A percentile compares a stretch with the other conserved stretches of the same genome.
Evolutionary conservation across 1,284 basidiomycete species (phyloP).

Genomic region (Gymnopus androsaceus): DNA sequence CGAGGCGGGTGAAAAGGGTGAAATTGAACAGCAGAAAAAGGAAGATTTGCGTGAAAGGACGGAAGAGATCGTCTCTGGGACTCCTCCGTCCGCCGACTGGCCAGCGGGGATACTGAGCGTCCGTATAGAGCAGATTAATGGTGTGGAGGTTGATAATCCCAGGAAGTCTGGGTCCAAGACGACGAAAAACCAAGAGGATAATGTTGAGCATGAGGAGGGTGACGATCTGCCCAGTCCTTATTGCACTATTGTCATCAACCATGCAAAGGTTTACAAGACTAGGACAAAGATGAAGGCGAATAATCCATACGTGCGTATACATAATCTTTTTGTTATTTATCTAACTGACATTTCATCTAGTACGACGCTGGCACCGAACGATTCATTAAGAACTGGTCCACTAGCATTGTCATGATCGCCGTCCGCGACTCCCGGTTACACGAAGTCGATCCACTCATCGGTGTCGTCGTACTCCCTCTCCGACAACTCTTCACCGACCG

Average conservation of each 20-base stretch:
- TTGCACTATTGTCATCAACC: slow-evolving; percentile 44
- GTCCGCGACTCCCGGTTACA: slow-evolving; percentile 67
- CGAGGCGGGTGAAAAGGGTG: slow-evolving; percentile 24
- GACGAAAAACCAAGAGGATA: slow-evolving; percentile 50
- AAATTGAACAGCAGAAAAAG: slow-evolving; percentile 37
- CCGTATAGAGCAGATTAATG: slow-evolving; percentile 52
- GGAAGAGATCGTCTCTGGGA: slow-evolving; percentile 54
- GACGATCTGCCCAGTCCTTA: slow-evolving; percentile 58
- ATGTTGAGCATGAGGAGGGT: slow-evolving; percentile 32
- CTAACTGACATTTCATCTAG: slow-evolving; percentile 29
- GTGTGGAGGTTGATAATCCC: slow-evolving; percentile 38
- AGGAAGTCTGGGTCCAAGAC: slow-evolving; percentile 36
- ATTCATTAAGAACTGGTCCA: slow-evolving; percentile 72
- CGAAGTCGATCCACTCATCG: slow-evolving; percentile 74
- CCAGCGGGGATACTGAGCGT: slow-evolving; percentile 52
- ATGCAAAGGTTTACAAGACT: slow-evolving; percentile 46
- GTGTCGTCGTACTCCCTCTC: slow-evolving; percentile 60
- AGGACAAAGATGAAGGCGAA: slow-evolving; percentile 63
- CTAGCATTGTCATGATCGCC: slow-evolving; percentile 65
- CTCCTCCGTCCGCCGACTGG: slow-evolving; percentile 43
- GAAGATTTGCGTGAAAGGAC: slow-evolving; percentile 52
- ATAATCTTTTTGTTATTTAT: neutral
- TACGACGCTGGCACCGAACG: slow-evolving; percentile 74
- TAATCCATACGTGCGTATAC: slow-evolving; percentile 61
- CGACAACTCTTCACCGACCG: slow-evolving; percentile 41